Percentiles rank a stretch among this genome's conserved stretches.
Evolutionary conservation across 2,329 filamentous ascomycete species (phyloP).

Genomic region (Pseudogymnoascus sp.): DNA sequence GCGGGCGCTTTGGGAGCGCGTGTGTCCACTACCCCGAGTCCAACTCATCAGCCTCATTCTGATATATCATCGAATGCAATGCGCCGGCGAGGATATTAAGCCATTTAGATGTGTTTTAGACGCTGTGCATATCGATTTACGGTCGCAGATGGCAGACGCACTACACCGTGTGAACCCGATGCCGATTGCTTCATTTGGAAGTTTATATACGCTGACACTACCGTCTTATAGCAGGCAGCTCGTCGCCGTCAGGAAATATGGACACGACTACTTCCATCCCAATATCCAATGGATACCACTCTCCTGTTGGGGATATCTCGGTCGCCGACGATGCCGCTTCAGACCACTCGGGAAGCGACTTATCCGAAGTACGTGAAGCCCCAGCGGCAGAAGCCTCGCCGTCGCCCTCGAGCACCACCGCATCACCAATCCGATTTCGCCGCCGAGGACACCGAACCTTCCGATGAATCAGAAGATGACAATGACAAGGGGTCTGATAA

Average conservation of each 20-base stretch:
- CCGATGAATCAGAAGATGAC: constrained; percentile 27
- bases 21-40: neutral
- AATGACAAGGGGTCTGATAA: constrained; percentile 55
- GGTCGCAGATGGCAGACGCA: constrained; percentile 1
- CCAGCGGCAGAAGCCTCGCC: constrained; percentile 44
- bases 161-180: neutral
- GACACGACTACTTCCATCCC: constrained; percentile 55
- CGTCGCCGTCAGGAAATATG: constrained; percentile 57
- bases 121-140: neutral
- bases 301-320: constrained; percentile 44
- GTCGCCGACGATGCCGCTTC: constrained; percentile 35
- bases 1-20: neutral
- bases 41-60: constrained; percentile 10
- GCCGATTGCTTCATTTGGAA: neutral
- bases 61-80: constrained; percentile 8
- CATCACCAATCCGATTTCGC: constrained; percentile 29
- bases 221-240: constrained; percentile 53
- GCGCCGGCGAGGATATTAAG: constrained; percentile 9
- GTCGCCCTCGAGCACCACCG: constrained; percentile 40
- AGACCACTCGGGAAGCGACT: constrained; percentile 65
- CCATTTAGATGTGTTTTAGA: neutral
- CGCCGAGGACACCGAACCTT: constrained; percentile 24
- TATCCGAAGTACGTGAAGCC: constrained; percentile 63
- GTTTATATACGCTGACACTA: constrained; percentile 30
- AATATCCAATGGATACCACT: constrained; percentile 60